These are phyloP conservation scores for Funneliformis caledonium DNA, from an alignment of 371 early-diverging fungal species.

Conservation along the genomic window DNA sequence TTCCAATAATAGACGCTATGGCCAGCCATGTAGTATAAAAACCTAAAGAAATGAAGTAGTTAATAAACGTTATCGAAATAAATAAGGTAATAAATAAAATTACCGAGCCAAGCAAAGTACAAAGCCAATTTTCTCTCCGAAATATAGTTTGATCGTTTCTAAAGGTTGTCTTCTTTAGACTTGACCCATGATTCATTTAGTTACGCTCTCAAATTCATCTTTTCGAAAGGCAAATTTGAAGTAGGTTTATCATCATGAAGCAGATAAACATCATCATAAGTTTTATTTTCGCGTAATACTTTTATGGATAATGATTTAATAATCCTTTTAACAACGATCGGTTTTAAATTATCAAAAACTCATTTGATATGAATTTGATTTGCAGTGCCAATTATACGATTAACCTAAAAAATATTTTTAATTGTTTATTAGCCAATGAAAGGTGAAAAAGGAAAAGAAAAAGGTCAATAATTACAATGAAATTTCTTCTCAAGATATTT, in stretches of 20 bases:
- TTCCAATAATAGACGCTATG: slow-evolving; percentile 52
- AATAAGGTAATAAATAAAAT: background rate
- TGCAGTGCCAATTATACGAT: slow-evolving; percentile 21
- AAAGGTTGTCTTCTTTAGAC: slow-evolving; percentile 44
- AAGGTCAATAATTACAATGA: background rate
- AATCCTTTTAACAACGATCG: background rate
- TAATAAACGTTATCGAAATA: background rate
- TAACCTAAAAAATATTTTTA: slow-evolving; percentile 9
- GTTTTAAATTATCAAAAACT: background rate
- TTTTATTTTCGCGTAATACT: background rate
- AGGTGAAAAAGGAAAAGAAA: background rate
- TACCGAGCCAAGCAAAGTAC: slow-evolving; percentile 64
- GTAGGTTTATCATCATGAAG: slow-evolving; percentile 14
- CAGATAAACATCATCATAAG: background rate
- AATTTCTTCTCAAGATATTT: background rate
- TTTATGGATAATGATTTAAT: slow-evolving; percentile 19
- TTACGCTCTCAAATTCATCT: background rate
- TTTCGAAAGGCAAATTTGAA: background rate
- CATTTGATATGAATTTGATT: background rate
- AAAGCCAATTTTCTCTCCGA: slow-evolving; percentile 67
- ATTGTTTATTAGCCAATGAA: background rate
- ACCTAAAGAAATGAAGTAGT: background rate
- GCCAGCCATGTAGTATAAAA: slow-evolving; percentile 54
- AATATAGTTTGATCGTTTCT: slow-evolving; percentile 57
- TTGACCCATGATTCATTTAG: slow-evolving; percentile 24